Evolutionary conservation across 192 early-diverging fungal genomes (phyloP).

Genomic region (Powellomyces hirtus): DNA sequence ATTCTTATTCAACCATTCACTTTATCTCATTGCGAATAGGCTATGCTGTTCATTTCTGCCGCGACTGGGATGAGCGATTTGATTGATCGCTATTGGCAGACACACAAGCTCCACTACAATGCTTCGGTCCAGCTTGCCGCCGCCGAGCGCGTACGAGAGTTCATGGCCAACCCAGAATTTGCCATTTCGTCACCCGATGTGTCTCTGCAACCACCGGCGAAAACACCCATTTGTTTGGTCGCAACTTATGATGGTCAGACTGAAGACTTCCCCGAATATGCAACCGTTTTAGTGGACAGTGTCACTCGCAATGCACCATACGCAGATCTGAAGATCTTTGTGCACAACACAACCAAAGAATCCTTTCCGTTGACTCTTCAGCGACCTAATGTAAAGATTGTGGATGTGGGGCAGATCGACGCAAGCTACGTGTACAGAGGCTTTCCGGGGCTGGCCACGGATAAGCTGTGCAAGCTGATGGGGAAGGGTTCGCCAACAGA

Average conservation of each 20-base stretch:
- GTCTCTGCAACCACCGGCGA: neutral
- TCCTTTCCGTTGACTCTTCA: slow-evolving; percentile 11
- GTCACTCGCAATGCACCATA: slow-evolving; percentile 20
- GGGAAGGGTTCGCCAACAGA: neutral
- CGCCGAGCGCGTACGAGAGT: slow-evolving; percentile 24
- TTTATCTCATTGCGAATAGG: slow-evolving; percentile 7
- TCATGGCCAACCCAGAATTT: neutral
- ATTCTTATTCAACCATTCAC: too few species aligned
- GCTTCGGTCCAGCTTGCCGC: slow-evolving; percentile 18
- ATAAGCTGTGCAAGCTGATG: slow-evolving; percentile 20
- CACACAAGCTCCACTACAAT: slow-evolving; percentile 24
- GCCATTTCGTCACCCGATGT: neutral
- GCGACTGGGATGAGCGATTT: slow-evolving; percentile 15
- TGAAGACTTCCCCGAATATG: slow-evolving; percentile 29
- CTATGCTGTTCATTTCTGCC: slow-evolving; percentile 26
- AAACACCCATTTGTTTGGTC: slow-evolving; percentile 30
- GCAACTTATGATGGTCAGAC: slow-evolving; percentile 21
- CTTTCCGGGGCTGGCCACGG: slow-evolving; percentile 30
- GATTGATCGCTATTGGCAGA: slow-evolving; percentile 30
- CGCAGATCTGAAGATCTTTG: slow-evolving; percentile 27
- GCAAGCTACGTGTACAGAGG: slow-evolving; percentile 25
- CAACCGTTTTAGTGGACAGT: slow-evolving; percentile 26
- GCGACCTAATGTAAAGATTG: slow-evolving; percentile 17
- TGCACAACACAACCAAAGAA: slow-evolving; percentile 24
- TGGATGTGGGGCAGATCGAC: slow-evolving; percentile 26